A percentile compares a stretch with the other conserved stretches of the same genome.
Conservation (phyloP, 148 eudicot species). For the Amaranthus cruentus region DNA sequence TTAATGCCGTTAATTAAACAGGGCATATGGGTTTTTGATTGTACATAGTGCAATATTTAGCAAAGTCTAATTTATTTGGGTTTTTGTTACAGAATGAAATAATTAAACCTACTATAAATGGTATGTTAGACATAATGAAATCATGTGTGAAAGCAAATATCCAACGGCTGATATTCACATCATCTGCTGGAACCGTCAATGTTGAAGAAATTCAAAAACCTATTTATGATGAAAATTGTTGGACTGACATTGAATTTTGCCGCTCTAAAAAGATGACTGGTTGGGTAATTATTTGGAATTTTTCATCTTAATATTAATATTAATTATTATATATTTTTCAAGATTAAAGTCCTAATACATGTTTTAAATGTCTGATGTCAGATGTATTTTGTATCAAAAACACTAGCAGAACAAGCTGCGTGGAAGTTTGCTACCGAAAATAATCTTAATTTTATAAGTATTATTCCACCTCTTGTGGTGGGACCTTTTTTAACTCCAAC, state of each 20-base stretch:
- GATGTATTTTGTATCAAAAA: slow-evolving; percentile 90
- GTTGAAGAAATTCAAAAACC: slow-evolving; percentile 46
- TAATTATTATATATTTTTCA: background rate
- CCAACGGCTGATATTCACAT: slow-evolving; percentile 68
- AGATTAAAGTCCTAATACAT: background rate
- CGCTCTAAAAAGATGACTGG: slow-evolving; percentile 76
- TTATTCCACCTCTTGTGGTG: slow-evolving; percentile 76
- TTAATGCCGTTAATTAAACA: no score
- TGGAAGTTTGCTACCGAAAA: slow-evolving; percentile 75
- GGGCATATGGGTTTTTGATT: no score
- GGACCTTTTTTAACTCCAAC: slow-evolving; percentile 76
- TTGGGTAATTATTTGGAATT: slow-evolving; percentile 45
- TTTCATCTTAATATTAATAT: background rate
- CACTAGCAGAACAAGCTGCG: slow-evolving; percentile 74
- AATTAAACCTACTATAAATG: slow-evolving; percentile 78
- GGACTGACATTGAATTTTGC: slow-evolving; percentile 74
- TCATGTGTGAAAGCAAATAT: slow-evolving; percentile 73
- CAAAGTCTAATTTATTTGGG: background rate
- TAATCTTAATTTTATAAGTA: slow-evolving; percentile 73
- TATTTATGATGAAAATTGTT: slow-evolving; percentile 58
- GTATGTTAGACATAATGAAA: slow-evolving; percentile 64
- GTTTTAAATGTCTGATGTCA: slow-evolving; percentile 25
- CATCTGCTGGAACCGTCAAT: slow-evolving; percentile 82
- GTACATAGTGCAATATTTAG: no score
- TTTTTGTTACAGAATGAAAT: slow-evolving; percentile 63